A percentile compares a stretch with the other conserved stretches of the same genome.
These are phyloP conservation scores for Jasminum sambac DNA, from an alignment of 257 asterid genomes.

Conservation along the genomic window DNA sequence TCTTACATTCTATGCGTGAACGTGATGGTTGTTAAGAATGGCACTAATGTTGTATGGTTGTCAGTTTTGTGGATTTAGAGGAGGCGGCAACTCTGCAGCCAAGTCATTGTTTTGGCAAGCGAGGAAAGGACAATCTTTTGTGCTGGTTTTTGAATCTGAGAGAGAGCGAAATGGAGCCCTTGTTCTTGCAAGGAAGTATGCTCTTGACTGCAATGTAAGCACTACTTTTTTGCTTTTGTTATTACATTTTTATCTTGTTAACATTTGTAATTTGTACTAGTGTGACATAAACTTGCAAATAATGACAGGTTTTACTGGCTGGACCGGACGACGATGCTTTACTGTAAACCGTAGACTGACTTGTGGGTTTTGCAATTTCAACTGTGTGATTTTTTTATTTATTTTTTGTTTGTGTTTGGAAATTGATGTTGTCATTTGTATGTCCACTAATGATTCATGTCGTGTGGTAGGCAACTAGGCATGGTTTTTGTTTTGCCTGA, in stretches of 20 bases:
- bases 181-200: constrained; percentile 72
- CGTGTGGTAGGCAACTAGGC: constrained; percentile 69
- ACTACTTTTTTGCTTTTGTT: constrained; percentile 8
- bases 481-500: constrained; percentile 73
- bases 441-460: constrained; percentile 37
- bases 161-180: constrained; percentile 80
- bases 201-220: constrained; percentile 90
- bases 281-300: neutral
- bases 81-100: constrained; percentile 95
- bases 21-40: neutral
- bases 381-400: constrained; percentile 38
- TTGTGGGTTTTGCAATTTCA: constrained; percentile 34
- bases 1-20: neutral
- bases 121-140: constrained; percentile 82
- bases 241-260: neutral
- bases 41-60: neutral
- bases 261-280: neutral
- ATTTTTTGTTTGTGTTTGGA: constrained; percentile 26
- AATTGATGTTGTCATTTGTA: constrained; percentile 32
- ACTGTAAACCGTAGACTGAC: constrained; percentile 54
- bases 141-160: constrained; percentile 83
- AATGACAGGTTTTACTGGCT: constrained; percentile 74
- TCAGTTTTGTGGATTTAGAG: constrained; percentile 95
- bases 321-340: constrained; percentile 97
- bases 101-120: constrained; percentile 95